phyloP scores from a whole-genome alignment of 2,329 filamentous ascomycete species.

The Ceratocystis huliohia region DNA sequence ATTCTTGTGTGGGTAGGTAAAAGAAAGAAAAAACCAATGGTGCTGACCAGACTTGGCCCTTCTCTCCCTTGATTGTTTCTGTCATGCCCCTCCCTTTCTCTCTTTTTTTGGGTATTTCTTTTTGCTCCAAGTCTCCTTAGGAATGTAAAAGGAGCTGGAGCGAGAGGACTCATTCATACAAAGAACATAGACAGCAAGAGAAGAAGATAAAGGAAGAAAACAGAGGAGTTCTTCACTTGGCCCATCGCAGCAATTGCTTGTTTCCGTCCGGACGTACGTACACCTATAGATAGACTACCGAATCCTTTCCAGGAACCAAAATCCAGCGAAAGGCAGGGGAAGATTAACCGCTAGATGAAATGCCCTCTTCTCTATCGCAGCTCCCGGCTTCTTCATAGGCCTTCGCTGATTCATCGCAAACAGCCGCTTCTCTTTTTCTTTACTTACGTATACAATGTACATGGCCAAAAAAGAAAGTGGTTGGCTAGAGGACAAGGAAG shows the following conservation, averaged over 20 bases:
- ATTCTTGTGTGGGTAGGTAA: neutral
- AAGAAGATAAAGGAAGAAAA: too few species aligned
- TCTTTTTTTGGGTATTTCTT: neutral
- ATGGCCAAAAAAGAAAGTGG: too few species aligned
- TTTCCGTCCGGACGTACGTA: neutral
- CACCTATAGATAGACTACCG: neutral
- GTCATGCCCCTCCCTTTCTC: neutral
- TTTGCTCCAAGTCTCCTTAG: neutral
- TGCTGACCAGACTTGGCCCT: neutral
- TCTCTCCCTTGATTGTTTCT: slow-evolving; percentile 2
- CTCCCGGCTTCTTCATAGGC: neutral
- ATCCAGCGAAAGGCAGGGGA: neutral
- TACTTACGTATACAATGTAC: too few species aligned
- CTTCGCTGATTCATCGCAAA: neutral
- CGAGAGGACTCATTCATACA: neutral
- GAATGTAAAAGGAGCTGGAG: neutral
- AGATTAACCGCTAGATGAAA: too few species aligned
- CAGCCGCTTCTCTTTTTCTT: neutral
- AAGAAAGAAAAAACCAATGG: neutral
- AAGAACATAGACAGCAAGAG: too few species aligned
- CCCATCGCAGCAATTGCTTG: neutral
- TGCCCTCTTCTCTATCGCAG: neutral
- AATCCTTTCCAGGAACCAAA: neutral
- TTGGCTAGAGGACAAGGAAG: too few species aligned
- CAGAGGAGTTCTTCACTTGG: neutral